Evolutionary conservation across 176 grass and related monocot genomes (phyloP).

Genomic region (Chrysopogon serrulatus): DNA sequence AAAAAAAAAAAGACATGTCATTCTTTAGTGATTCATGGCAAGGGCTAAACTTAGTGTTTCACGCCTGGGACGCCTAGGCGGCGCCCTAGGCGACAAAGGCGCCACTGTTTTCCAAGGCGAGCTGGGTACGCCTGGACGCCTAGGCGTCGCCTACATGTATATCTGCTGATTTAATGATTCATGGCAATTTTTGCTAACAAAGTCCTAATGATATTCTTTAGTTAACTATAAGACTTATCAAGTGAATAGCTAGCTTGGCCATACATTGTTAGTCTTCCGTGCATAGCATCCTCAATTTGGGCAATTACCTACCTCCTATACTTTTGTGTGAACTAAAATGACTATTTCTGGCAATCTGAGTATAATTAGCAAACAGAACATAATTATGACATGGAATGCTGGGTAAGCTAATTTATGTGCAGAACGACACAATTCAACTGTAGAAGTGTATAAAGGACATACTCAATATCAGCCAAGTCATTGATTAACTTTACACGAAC

Average conservation of each 20-base stretch:
- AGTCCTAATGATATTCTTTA: background rate
- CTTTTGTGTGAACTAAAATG: background rate
- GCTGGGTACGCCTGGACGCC: too few relatives aligned
- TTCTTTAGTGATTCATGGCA: too few relatives aligned
- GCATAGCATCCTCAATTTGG: background rate
- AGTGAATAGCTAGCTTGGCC: background rate
- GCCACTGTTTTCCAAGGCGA: too few relatives aligned
- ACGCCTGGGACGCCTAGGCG: too few relatives aligned
- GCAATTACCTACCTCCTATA: background rate
- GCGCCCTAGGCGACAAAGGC: too few relatives aligned
- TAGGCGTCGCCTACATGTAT: background rate
- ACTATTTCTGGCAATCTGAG: background rate
- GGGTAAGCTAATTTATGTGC: background rate
- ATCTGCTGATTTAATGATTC: background rate
- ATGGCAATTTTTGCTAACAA: background rate
- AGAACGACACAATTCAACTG: constrained; percentile 8
- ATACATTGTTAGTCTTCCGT: background rate
- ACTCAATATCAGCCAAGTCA: constrained; percentile 98
- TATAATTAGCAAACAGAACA: background rate
- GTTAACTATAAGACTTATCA: background rate
- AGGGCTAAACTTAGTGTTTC: background rate
- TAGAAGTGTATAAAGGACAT: constrained; percentile 17
- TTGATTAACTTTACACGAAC: constrained; percentile 85
- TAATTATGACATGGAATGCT: background rate
- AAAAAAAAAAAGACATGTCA: background rate